Conservation (phyloP, 495 filamentous ascomycete species). For the Xylaria cubensis region DNA sequence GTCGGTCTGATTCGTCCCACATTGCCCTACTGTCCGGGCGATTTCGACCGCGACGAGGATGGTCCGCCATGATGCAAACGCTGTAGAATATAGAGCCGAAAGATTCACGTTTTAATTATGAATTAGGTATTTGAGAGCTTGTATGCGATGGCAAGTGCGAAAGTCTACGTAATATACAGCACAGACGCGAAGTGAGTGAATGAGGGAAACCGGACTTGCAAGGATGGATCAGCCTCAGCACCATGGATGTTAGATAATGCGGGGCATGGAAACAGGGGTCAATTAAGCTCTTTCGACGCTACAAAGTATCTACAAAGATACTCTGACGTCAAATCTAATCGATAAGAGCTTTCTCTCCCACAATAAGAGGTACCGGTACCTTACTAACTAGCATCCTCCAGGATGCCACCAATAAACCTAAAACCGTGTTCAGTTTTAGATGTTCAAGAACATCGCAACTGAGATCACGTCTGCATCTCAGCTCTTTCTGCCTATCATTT, state of each 20-base stretch:
- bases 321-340: constrained; percentile 38
- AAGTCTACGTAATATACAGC: neutral
- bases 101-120: neutral
- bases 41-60: constrained; percentile 39
- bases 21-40: constrained; percentile 53
- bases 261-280: neutral
- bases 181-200: neutral
- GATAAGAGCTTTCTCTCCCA: constrained; percentile 31
- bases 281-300: neutral
- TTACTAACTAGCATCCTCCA: constrained; percentile 12
- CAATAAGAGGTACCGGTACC: constrained; percentile 18
- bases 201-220: neutral
- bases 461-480: constrained; percentile 19
- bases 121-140: neutral
- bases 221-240: neutral
- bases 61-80: constrained; percentile 34
- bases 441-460: neutral
- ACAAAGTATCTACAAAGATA: neutral
- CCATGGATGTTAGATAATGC: too few relatives aligned
- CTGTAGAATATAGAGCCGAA: neutral
- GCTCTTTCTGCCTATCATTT: neutral
- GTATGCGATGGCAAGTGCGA: neutral
- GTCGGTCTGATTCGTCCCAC: constrained; percentile 52
- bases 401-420: constrained; percentile 33
- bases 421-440: constrained; percentile 42